A percentile compares a stretch with the other conserved stretches of the same genome.
These are phyloP conservation scores for Echites panduratus DNA, from an alignment of 257 asterid species.

Conservation along the genomic window DNA sequence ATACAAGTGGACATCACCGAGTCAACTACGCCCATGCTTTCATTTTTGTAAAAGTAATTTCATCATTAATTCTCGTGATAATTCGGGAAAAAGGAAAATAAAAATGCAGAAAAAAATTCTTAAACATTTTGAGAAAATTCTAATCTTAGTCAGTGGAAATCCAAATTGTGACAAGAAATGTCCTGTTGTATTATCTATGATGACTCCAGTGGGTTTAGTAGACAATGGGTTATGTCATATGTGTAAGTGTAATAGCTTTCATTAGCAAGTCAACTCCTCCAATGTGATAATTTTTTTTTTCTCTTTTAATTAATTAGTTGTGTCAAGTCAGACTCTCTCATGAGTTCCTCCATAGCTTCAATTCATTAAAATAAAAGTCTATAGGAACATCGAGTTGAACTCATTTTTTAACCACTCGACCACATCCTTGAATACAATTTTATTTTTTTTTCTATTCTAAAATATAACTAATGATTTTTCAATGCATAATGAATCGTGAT, in stretches of 20 bases:
- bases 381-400: too few relatives aligned
- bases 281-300: not conserved
- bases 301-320: too few relatives aligned
- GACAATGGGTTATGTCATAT: not conserved
- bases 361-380: too few relatives aligned
- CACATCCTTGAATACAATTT: too few relatives aligned
- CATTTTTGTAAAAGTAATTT: not conserved
- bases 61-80: not conserved
- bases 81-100: not conserved
- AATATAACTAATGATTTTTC: too few relatives aligned
- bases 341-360: too few relatives aligned
- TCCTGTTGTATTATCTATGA: not conserved
- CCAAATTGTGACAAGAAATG: not conserved
- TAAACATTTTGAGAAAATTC: too few relatives aligned
- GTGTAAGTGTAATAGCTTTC: not conserved
- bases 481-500: too few relatives aligned
- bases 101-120: not conserved
- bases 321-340: too few relatives aligned
- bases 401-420: too few relatives aligned
- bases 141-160: not conserved
- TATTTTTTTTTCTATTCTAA: too few relatives aligned
- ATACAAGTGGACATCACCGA: constrained; percentile 2
- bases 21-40: not conserved
- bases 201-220: not conserved
- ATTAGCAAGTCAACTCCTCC: not conserved